phyloP scores from a whole-genome alignment of 1,284 basidiomycete genomes.

The Hemileia vastatrix region DNA sequence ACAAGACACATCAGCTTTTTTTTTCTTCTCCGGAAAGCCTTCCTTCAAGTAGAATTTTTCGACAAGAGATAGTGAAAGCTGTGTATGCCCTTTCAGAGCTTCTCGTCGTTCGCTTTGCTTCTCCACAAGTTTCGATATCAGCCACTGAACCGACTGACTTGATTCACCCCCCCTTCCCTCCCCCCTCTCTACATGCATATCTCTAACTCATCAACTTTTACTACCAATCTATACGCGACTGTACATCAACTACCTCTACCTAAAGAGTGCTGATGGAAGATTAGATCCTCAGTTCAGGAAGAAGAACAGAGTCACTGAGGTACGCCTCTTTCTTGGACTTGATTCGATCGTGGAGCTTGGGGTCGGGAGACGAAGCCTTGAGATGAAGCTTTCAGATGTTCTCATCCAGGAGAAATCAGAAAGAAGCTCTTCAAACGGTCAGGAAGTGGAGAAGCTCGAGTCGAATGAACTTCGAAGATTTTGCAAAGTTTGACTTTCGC shows the following conservation, averaged over 20 bases:
- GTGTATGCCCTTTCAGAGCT: constrained; percentile 36
- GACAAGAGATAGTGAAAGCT: constrained; percentile 71
- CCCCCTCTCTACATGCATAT: neutral
- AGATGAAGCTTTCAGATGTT: too few species aligned
- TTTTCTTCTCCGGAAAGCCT: constrained; percentile 2
- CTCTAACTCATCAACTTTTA: constrained; percentile 5
- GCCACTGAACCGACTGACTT: neutral
- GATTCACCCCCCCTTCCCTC: constrained; percentile 10
- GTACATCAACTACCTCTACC: neutral
- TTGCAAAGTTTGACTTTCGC: too few species aligned
- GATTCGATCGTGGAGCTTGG: constrained; percentile 10
- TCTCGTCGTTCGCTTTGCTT: constrained; percentile 2
- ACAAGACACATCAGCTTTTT: constrained; percentile 7
- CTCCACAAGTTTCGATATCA: neutral
- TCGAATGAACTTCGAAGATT: too few species aligned
- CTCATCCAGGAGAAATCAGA: too few species aligned
- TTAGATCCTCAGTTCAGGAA: constrained; percentile 39
- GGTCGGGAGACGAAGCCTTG: constrained; percentile 16
- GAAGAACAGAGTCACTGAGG: constrained; percentile 42
- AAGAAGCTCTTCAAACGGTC: too few species aligned
- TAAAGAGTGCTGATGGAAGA: constrained; percentile 23
- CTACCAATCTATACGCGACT: neutral
- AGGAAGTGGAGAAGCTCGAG: too few species aligned
- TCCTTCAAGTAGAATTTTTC: constrained; percentile 80
- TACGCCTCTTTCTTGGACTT: constrained; percentile 26